Evolutionary conservation across 2,329 filamentous ascomycete species (phyloP), one percentile per base, ranked within the genome.

Genomic region (Aspergillus fijiensis): DNA sequence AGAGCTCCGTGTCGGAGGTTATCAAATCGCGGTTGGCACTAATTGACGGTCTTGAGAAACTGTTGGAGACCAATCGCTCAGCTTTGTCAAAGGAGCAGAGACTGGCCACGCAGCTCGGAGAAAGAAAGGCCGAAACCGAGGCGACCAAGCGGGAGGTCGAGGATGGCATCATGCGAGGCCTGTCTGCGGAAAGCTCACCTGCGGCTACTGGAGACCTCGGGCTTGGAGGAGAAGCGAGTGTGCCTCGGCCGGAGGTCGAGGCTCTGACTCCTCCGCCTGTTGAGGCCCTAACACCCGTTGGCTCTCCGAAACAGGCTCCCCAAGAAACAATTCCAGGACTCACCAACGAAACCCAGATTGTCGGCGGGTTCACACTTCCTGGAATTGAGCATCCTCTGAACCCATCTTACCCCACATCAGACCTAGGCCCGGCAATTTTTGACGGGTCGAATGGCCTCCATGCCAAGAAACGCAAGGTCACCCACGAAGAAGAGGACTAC

Each of bases 61-160:
- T 98, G 12, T 82, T 98, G 0, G 86, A 89, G 57, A 84, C 85
- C 27, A 92, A 94, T 74, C 87, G 88, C 53, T 78, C 82, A 2
- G 87, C 88, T 39, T 79, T 97, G 4, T 82, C 84, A 1, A 82
- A 83, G 16, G 94, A 99, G 60, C 86, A 92, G 68, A 77, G 81
- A 4, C 82, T 89, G 39, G 80, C 87, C n/a, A 73, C 82, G 6
- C 84, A 89, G 16, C 77, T 98, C 21, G 78, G 81, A 3, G 81
- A 80, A n/a, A 87, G 89, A 58, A 91, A 89, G 67, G 77, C 80
- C 2, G 86, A 87, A 58, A 91, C 92, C 16, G 93, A 97, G 68
- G 80, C 82, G 19, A 93, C 91, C 77, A 96, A 96, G 76, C 87
- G 88, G 55, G 89, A 95, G 51, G 92, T 99, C 7, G 95, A 99